Percentiles rank a stretch among this genome's conserved stretches.
These are phyloP conservation scores for Didymella pomorum DNA, from an alignment of 2,329 filamentous ascomycete species.

Conservation along the genomic window DNA sequence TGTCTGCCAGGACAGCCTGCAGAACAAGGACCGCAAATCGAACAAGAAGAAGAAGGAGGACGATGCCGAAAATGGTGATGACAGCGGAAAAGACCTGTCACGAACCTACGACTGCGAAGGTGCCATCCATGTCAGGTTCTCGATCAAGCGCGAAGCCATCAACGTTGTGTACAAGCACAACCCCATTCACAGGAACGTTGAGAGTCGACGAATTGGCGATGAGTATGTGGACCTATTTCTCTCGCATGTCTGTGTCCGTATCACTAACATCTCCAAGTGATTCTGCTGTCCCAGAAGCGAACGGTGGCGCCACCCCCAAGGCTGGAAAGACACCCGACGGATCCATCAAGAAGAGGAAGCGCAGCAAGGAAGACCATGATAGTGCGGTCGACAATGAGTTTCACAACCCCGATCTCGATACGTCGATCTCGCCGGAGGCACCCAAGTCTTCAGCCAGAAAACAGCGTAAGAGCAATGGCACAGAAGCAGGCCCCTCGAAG, in stretches of 20 bases:
- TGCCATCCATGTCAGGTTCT: slow-evolving; percentile 48
- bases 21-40: slow-evolving; percentile 40
- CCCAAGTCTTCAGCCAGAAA: slow-evolving; percentile 29
- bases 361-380: slow-evolving; percentile 25
- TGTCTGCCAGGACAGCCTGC: slow-evolving; percentile 45
- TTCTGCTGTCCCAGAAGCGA: slow-evolving; percentile 1
- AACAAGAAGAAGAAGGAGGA: slow-evolving; percentile 33
- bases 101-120: slow-evolving; percentile 47
- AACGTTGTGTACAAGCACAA: slow-evolving; percentile 50
- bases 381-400: slow-evolving; percentile 22
- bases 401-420: slow-evolving; percentile 27
- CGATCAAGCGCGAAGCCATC: slow-evolving; percentile 44
- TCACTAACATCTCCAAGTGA: slow-evolving; percentile 1
- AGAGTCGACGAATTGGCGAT: slow-evolving; percentile 26
- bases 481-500: slow-evolving; percentile 6
- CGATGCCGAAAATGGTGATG: slow-evolving; percentile 18
- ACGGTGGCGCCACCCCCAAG: neutral
- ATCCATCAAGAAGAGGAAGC: slow-evolving; percentile 28
- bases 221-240: slow-evolving; percentile 25
- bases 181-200: slow-evolving; percentile 40
- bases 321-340: neutral
- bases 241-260: neutral
- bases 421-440: slow-evolving; percentile 34
- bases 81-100: slow-evolving; percentile 9
- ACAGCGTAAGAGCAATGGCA: slow-evolving; percentile 31